Percentiles rank a stretch among this genome's conserved stretches.
Evolutionary conservation across 371 early-diverging fungal species (phyloP).

Genomic region (Mucor velutinosus): DNA sequence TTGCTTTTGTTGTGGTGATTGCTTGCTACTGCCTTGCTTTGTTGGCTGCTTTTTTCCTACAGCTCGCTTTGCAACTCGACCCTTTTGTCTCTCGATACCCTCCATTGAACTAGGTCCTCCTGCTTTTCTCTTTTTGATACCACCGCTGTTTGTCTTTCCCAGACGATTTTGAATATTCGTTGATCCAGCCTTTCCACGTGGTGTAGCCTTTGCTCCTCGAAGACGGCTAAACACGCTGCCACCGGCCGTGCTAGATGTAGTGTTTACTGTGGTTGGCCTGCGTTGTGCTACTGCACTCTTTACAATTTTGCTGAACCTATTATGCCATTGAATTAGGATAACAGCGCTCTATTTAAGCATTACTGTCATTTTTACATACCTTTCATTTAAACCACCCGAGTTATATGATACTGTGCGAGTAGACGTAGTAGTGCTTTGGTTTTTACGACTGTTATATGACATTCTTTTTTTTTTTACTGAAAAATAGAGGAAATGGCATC

Average conservation of each 20-base stretch:
- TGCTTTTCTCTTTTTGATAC: conserved; percentile 25
- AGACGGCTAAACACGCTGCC: conserved; percentile 38
- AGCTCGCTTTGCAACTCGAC: neutral
- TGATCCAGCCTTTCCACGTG: conserved; percentile 10
- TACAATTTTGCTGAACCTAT: conserved; percentile 16
- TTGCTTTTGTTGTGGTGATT: conserved; percentile 5
- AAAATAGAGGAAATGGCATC: neutral
- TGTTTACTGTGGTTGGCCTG: neutral
- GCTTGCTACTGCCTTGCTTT: conserved; percentile 2
- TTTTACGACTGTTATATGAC: conserved; percentile 18
- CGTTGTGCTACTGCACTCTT: conserved; percentile 4
- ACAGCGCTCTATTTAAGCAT: neutral
- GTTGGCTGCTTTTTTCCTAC: neutral
- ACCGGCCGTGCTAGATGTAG: neutral
- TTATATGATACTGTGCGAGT: conserved; percentile 28
- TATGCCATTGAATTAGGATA: neutral
- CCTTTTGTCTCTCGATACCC: neutral
- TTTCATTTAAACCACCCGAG: conserved; percentile 48
- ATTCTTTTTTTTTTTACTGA: conserved; percentile 10
- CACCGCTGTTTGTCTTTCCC: conserved; percentile 28
- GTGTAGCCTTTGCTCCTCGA: conserved; percentile 22
- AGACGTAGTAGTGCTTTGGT: neutral
- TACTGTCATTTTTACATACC: conserved; percentile 23
- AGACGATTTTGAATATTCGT: conserved; percentile 41
- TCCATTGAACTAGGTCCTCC: neutral